Evolutionary conservation across 2,329 filamentous ascomycete species (phyloP), one percentile per base, ranked within the genome.

Genomic region (Pyrenophora graminea): DNA sequence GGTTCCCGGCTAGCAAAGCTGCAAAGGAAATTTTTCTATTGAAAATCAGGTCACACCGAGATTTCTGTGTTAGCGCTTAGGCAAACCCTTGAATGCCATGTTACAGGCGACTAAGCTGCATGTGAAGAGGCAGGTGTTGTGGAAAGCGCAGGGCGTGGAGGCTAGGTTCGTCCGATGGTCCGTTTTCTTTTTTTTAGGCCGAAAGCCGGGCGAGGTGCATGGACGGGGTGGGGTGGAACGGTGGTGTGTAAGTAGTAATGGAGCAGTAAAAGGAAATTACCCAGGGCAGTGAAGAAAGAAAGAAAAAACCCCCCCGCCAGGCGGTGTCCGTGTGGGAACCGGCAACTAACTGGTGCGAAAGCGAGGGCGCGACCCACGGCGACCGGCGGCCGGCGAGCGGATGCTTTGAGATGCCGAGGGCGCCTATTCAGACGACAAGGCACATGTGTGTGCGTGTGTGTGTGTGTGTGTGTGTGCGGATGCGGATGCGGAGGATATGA

Each of bases 381-480:
- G 36, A 19, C 27, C 27, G 36, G 15, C n/a, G 36, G n/a, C 27
- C 27, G 36, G 8, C n/a, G 19, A 33, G 50, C 61, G 63, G 63
- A 63, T 51, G 44, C 41, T 62, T 38, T 52, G 42, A 60, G 42
- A 45, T 56, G 51, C 63, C 63, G 63, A 52, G 34, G 62, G 63
- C 59, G 63, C 48, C 48, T 59, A 63, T 45, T 53, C 55, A 51
- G 54, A 54, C 55, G 23, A 49, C 48, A 23, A 23, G 21, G 39
- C 32, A 39, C 25, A 48, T 30, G 30, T 2, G 6, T 9, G 15
- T 15, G 15, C 15, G 15, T 15, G 15, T 15, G 15, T 15, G 15
- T 15, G 15, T 15, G 15, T 15, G 15, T 30, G 30, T 2, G 6
- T 9, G 23, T 7, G 6, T 5, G 27, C 27, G 9, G 10, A 12